Evolutionary conservation across 2,329 filamentous ascomycete species (phyloP).

Genomic region (Nigrograna mackinnonii): DNA sequence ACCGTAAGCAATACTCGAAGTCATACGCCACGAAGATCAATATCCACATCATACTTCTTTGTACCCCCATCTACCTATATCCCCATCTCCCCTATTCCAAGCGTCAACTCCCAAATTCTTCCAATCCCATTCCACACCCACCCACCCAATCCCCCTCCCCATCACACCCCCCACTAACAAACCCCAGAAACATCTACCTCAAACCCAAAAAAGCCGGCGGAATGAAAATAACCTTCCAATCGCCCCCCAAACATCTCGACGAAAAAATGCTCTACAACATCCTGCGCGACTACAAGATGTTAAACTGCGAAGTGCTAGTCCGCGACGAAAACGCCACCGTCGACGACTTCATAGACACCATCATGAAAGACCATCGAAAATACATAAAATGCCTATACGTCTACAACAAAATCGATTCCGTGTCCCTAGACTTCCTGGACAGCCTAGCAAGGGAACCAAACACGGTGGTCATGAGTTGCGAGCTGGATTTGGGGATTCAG

Average conservation of each 20-base stretch:
- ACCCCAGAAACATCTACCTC: slow-evolving; percentile 85
- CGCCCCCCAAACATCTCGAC: slow-evolving; percentile 86
- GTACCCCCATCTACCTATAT: neutral
- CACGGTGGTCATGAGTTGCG: slow-evolving; percentile 96
- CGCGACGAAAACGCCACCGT: slow-evolving; percentile 92
- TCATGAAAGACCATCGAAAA: slow-evolving; percentile 98
- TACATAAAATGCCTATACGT: slow-evolving; percentile 95
- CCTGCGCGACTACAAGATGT: slow-evolving; percentile 95
- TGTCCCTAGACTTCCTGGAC: slow-evolving; percentile 92
- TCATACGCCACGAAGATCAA: neutral
- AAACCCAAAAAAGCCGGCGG: slow-evolving; percentile 95
- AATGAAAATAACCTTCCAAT: slow-evolving; percentile 97
- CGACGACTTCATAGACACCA: slow-evolving; percentile 98
- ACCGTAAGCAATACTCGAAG: slow-evolving; percentile 63
- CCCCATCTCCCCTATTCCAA: neutral
- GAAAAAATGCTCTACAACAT: slow-evolving; percentile 99
- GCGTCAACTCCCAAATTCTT: neutral
- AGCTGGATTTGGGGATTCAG: slow-evolving; percentile 88
- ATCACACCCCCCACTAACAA: slow-evolving; percentile 3
- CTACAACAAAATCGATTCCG: slow-evolving; percentile 99
- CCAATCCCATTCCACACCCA: too few species aligned
- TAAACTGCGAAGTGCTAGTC: slow-evolving; percentile 95
- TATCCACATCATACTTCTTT: neutral
- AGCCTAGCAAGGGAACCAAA: slow-evolving; percentile 88
- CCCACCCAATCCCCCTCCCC: neutral